Conservation (phyloP, 2,329 filamentous ascomycete genomes). For the Tothia fuscella region DNA sequence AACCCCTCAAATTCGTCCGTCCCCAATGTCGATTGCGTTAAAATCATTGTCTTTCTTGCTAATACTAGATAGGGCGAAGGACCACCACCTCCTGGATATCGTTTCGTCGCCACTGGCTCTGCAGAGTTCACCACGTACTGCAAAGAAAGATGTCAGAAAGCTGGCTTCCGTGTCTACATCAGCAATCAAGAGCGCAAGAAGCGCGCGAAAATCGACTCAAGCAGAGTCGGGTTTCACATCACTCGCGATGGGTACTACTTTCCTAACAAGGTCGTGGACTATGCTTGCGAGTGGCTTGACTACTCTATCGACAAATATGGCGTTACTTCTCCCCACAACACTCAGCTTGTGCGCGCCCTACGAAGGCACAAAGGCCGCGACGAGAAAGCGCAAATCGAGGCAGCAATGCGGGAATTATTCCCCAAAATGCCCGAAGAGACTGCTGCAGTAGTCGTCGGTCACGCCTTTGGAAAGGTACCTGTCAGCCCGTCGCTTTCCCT, state of each 20-base stretch:
- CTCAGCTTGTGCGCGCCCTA: conserved; percentile 17
- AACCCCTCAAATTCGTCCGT: conserved; percentile 4
- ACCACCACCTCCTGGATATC: conserved; percentile 23
- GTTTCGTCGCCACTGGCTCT: conserved; percentile 48
- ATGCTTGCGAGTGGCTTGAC: conserved; percentile 32
- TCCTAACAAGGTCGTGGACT: conserved; percentile 44
- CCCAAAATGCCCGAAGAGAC: conserved; percentile 50
- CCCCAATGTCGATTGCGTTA: not conserved
- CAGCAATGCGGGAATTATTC: conserved; percentile 30
- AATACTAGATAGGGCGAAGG: not conserved
- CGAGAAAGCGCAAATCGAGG: conserved; percentile 2
- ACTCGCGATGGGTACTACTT: conserved; percentile 53
- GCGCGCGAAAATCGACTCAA: conserved; percentile 22
- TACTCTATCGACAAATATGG: not conserved
- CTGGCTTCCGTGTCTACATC: conserved; percentile 41
- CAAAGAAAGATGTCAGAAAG: conserved; percentile 47
- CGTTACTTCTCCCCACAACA: conserved; percentile 16
- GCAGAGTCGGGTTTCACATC: conserved; percentile 47
- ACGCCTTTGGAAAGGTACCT: conserved; percentile 46
- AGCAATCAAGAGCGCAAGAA: conserved; percentile 25
- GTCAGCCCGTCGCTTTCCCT: conserved; percentile 5
- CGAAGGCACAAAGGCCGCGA: not conserved
- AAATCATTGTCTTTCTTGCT: not conserved
- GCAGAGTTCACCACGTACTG: conserved; percentile 44
- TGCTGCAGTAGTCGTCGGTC: conserved; percentile 45